phyloP scores from a whole-genome alignment of 192 early-diverging fungal genomes.

The Pilaira anomala region DNA sequence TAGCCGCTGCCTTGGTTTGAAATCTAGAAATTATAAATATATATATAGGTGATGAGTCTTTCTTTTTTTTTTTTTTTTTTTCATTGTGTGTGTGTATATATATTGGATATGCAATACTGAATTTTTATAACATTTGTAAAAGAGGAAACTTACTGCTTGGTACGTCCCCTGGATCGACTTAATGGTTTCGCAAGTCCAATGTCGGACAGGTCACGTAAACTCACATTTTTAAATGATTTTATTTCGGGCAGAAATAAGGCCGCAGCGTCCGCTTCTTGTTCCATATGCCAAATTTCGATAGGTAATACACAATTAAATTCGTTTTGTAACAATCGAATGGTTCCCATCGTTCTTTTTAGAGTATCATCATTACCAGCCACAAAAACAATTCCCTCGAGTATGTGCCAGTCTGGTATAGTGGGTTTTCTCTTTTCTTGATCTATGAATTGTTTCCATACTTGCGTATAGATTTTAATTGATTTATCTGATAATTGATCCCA shows the following conservation, averaged over 20 bases:
- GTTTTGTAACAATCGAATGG: conserved; percentile 15
- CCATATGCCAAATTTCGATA: conserved; percentile 34
- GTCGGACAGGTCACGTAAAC: conserved; percentile 21
- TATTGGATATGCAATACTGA: no score
- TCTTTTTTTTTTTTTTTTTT: not conserved
- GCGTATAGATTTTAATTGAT: not conserved
- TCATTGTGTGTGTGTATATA: not conserved
- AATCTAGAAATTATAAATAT: conserved; percentile 14
- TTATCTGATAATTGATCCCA: conserved; percentile 21
- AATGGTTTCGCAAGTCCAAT: conserved; percentile 21
- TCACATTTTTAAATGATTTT: not conserved
- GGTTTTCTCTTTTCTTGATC: not conserved
- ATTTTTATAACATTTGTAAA: not conserved
- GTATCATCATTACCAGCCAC: conserved; percentile 36
- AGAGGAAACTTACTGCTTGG: conserved; percentile 30
- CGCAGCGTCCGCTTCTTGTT: conserved; percentile 13
- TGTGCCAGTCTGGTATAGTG: not conserved
- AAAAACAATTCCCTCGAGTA: conserved; percentile 29
- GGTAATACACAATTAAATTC: conserved; percentile 19
- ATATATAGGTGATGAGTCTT: not conserved
- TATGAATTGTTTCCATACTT: conserved; percentile 30
- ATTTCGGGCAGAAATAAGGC: not conserved
- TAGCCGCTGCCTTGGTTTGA: conserved; percentile 45
- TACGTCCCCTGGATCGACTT: conserved; percentile 1
- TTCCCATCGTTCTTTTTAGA: conserved; percentile 18